A percentile compares a stretch with the other conserved stretches of the same genome.
Conservation (phyloP, 176 grass and related monocot species). For the Rhipidocladum racemiflorum region DNA sequence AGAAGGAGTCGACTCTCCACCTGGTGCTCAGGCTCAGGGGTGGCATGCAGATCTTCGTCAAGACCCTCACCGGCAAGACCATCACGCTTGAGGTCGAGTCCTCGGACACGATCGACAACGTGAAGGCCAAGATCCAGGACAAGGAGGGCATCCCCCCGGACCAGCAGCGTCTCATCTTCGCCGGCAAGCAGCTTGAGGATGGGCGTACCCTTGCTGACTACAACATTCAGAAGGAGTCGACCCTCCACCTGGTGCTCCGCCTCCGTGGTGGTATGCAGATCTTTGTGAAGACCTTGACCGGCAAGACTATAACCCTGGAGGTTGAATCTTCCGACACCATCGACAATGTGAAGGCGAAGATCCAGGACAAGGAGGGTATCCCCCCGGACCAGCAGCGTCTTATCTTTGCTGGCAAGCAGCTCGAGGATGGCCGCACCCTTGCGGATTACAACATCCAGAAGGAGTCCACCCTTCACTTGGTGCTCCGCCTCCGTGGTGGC, state of each 20-base stretch:
- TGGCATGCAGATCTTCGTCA: slow-evolving; percentile 76
- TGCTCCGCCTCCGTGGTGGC: slow-evolving; percentile 60
- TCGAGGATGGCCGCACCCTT: slow-evolving; percentile 56
- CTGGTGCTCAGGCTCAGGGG: slow-evolving; percentile 21
- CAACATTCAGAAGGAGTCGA: slow-evolving; percentile 81
- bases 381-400: slow-evolving; percentile 69
- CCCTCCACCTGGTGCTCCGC: slow-evolving; percentile 52
- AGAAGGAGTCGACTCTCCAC: slow-evolving; percentile 59
- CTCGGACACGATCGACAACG: slow-evolving; percentile 65
- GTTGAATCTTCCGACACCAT: slow-evolving; percentile 52
- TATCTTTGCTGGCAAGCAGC: slow-evolving; percentile 63
- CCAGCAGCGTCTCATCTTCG: slow-evolving; percentile 69
- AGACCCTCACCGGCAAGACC: slow-evolving; percentile 80
- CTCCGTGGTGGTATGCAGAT: slow-evolving; percentile 55
- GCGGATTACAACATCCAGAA: slow-evolving; percentile 72
- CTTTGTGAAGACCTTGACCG: slow-evolving; percentile 63
- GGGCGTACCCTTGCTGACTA: slow-evolving; percentile 64
- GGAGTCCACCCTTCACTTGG: slow-evolving; percentile 64
- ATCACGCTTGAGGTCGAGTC: slow-evolving; percentile 72
- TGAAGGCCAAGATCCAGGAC: slow-evolving; percentile 79
- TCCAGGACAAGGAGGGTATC: slow-evolving; percentile 76
- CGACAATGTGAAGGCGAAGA: slow-evolving; percentile 71
- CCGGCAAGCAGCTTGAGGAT: slow-evolving; percentile 65
- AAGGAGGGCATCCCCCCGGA: slow-evolving; percentile 86
- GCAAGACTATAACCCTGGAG: slow-evolving; percentile 70